Conservation (phyloP, 2,329 filamentous ascomycete species). For the Phyllosticta citrichinensis region DNA sequence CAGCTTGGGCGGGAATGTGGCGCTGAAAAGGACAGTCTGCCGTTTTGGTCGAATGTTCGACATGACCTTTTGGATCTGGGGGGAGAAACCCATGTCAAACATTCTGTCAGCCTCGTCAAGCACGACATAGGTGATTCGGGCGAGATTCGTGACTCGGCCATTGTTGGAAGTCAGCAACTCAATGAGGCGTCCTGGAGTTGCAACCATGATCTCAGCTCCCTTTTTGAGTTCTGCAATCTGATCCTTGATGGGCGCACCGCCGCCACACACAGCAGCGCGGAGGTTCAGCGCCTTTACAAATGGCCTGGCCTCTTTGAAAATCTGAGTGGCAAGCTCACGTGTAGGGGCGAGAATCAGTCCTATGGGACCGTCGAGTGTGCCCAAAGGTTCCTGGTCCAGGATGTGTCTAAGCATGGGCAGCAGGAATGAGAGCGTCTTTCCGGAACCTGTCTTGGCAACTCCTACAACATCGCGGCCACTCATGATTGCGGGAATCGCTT, state of each 20-base stretch:
- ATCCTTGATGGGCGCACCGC: slow-evolving; percentile 90
- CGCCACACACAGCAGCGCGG: slow-evolving; percentile 84
- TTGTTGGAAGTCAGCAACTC: slow-evolving; percentile 89
- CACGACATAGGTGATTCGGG: slow-evolving; percentile 84
- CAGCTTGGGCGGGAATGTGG: slow-evolving; percentile 91
- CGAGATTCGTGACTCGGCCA: slow-evolving; percentile 86
- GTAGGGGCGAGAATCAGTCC: slow-evolving; percentile 89
- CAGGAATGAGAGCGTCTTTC: slow-evolving; percentile 92
- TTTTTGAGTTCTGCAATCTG: slow-evolving; percentile 95
- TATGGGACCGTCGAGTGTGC: slow-evolving; percentile 77
- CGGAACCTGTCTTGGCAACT: slow-evolving; percentile 94
- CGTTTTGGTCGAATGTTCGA: slow-evolving; percentile 83
- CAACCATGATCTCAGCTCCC: slow-evolving; percentile 89
- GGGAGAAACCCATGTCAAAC: slow-evolving; percentile 99
- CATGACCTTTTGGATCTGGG: slow-evolving; percentile 95
- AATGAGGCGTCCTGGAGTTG: slow-evolving; percentile 86
- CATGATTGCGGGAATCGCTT: slow-evolving; percentile 91
- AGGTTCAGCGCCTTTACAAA: slow-evolving; percentile 82
- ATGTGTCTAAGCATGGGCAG: slow-evolving; percentile 98
- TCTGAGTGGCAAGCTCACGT: slow-evolving; percentile 85
- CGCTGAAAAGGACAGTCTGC: slow-evolving; percentile 92
- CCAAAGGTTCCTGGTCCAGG: slow-evolving; percentile 78
- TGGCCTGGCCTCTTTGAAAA: slow-evolving; percentile 87
- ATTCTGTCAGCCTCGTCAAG: slow-evolving; percentile 96
- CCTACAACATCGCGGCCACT: slow-evolving; percentile 91